Base-by-base conservation (phyloP, 768 basidiomycete genomes). In the Pisolithus sp. region DNA sequence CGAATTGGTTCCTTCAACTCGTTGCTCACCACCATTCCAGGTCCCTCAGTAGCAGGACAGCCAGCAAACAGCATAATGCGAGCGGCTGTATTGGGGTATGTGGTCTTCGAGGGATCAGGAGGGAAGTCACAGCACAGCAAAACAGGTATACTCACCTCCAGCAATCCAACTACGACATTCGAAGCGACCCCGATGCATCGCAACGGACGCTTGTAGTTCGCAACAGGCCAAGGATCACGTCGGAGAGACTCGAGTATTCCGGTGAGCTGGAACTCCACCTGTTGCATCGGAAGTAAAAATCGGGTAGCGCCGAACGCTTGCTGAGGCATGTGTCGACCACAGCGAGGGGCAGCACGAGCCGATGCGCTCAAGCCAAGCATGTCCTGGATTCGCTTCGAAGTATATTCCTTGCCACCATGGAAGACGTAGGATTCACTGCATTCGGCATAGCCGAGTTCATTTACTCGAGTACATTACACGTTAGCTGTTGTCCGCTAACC, bases 391-490 rank as follows among this genome's bases (percentile, higher is more conserved):
- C 95, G 93, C 73, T 98, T 98, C 38, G 90, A 84, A 50, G 84
- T 71, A 66, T 99, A 98, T 61, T 99, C 96, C 70, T 98, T 99
- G 12, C 86, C 89, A 41, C 96, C 96, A 24, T 94, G 87, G 83
- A 99, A 99, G 51, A 98, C 96, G 68, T 96, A 98, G 4, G 94
- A 96, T 69, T 98, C 98, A 72, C 82, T 90, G 72, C 94, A 98
- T 66, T 95, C 90, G 2, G 84, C 80, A 62, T 97, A 98, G 30
- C 94, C 93, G 34, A 98, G 87, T 73, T 99, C 96, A 68, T 99
- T 96, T 1, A 99, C 92, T 86, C 94, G 93, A 7, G 95, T 81
- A 95, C 97, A 57, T 21, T 52, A n/a, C 12, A 30, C 6, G 48
- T 50, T 24, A 62, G 59, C 5, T 5, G 42, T 2, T 24, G 39